A percentile compares a stretch with the other conserved stretches of the same genome.
Evolutionary conservation across 495 filamentous ascomycete genomes (phyloP).

Genomic region (Daldinia grandis): DNA sequence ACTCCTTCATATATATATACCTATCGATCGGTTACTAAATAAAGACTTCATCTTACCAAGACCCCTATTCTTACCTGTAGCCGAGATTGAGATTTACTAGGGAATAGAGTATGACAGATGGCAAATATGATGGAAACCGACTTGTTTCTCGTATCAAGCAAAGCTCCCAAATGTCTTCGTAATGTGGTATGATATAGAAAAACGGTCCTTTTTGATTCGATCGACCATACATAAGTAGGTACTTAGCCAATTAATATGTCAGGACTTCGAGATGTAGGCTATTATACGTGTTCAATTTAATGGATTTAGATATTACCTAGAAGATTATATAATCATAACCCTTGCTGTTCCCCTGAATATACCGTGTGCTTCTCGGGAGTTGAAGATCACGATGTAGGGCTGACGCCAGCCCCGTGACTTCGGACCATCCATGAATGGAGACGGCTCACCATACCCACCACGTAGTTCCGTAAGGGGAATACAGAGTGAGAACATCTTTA

Average conservation of each 20-base stretch:
- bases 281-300: neutral
- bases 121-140: neutral
- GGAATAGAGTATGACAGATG: neutral
- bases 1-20: neutral
- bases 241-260: neutral
- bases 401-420: neutral
- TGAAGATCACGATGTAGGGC: neutral
- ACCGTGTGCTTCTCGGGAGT: neutral
- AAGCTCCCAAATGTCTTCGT: neutral
- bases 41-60: neutral
- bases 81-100: neutral
- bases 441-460: neutral
- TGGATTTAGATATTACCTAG: neutral
- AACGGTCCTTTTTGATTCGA: neutral
- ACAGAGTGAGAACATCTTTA: slow-evolving; percentile 1
- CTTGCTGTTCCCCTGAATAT: neutral
- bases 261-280: neutral
- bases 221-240: neutral
- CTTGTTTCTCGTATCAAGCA: neutral
- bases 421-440: neutral
- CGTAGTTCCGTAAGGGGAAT: neutral
- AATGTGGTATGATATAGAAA: neutral
- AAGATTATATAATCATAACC: neutral
- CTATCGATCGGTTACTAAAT: neutral
- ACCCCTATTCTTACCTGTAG: neutral